Evolutionary conservation across 495 filamentous ascomycete species (phyloP).

Genomic region (Tuber magnatum): DNA sequence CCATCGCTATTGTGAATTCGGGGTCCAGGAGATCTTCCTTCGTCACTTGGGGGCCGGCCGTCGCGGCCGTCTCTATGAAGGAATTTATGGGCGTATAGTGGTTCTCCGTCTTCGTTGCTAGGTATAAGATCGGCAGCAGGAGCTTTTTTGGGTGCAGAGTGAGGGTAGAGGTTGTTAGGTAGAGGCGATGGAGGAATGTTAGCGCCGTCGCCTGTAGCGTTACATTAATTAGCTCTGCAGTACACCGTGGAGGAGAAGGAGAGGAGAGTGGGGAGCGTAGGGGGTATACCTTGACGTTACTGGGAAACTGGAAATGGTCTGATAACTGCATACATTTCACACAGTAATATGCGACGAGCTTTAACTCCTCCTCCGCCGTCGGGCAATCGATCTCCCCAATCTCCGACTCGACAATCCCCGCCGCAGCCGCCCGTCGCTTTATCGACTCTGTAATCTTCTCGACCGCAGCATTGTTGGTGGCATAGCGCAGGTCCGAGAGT

Average conservation of each 20-base stretch:
- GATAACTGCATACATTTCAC: constrained; percentile 66
- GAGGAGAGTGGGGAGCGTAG: too few species aligned
- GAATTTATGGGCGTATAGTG: constrained; percentile 64
- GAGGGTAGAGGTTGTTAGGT: constrained; percentile 87
- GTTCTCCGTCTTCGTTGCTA: constrained; percentile 86
- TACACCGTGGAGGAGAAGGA: too few species aligned
- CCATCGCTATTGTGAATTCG: constrained; percentile 86
- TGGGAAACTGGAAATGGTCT: constrained; percentile 67
- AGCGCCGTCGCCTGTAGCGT: constrained; percentile 68
- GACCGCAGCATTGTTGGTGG: constrained; percentile 67
- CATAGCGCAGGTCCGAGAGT: constrained; percentile 60
- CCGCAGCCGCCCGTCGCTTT: constrained; percentile 39
- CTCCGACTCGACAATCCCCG: constrained; percentile 7
- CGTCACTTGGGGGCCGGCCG: constrained; percentile 56
- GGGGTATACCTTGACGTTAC: constrained; percentile 61
- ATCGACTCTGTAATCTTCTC: constrained; percentile 63
- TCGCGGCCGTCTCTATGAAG: constrained; percentile 54
- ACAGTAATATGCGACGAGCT: constrained; percentile 72
- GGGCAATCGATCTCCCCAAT: constrained; percentile 59
- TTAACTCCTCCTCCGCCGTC: constrained; percentile 60
- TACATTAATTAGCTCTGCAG: not conserved
- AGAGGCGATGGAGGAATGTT: constrained; percentile 88
- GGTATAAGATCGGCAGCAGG: constrained; percentile 76
- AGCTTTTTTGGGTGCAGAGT: constrained; percentile 86
- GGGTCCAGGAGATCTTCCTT: constrained; percentile 75